These are phyloP conservation scores for Tubosaeta sp. DNA, from an alignment of 768 basidiomycete species.

Conservation along the genomic window DNA sequence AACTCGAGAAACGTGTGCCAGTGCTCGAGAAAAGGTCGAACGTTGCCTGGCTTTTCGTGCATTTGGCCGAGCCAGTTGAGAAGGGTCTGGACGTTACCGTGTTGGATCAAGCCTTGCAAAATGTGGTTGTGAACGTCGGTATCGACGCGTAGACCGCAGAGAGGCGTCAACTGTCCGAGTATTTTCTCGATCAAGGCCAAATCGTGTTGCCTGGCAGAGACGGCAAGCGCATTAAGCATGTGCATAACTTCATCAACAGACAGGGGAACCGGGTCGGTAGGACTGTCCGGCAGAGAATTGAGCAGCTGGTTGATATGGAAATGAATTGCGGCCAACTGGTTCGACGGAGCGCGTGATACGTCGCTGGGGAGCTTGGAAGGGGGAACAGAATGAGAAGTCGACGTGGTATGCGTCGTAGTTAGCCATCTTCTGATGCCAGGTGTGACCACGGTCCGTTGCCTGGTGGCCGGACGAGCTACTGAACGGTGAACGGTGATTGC, in stretches of 20 bases:
- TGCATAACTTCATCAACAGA: constrained; percentile 30
- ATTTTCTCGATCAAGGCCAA: constrained; percentile 52
- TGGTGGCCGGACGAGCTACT: constrained; percentile 9
- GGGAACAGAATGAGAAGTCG: background rate
- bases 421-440: constrained; percentile 23
- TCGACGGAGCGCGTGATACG: constrained; percentile 9
- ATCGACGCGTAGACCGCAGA: constrained; percentile 45
- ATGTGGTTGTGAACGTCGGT: constrained; percentile 47
- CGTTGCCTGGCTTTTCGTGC: constrained; percentile 43
- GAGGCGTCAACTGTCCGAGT: constrained; percentile 42
- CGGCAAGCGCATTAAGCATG: constrained; percentile 44
- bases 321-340: constrained; percentile 20
- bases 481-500: constrained; percentile 24
- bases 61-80: constrained; percentile 52
- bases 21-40: constrained; percentile 46
- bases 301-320: constrained; percentile 22
- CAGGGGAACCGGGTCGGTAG: constrained; percentile 9
- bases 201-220: constrained; percentile 50
- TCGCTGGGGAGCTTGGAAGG: constrained; percentile 5
- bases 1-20: constrained; percentile 51
- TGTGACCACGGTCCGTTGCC: constrained; percentile 5
- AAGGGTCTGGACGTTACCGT: constrained; percentile 41
- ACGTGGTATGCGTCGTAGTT: constrained; percentile 9
- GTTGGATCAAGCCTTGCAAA: constrained; percentile 43
- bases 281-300: constrained; percentile 13